Base-by-base conservation (phyloP, 306 rosid species). In the Rosa persica region DNA sequence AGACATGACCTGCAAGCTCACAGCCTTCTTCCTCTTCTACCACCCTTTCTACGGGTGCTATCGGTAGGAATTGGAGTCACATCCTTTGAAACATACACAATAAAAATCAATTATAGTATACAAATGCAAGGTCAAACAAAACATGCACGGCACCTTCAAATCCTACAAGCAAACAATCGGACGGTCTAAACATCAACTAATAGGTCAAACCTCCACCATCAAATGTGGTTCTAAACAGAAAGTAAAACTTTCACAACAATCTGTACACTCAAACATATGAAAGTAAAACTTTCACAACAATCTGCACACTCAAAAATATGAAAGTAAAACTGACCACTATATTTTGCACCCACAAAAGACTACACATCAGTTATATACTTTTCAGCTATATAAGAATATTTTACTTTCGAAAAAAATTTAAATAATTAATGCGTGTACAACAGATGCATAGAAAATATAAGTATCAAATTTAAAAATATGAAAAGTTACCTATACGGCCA, bases 21-120 rank as follows among this genome's bases (percentile, higher is more conserved):
- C 60, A 92, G 90, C 88, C 97, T 85, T 82, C 93, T 86, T 40
- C 94, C 97, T 82, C 97, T 88, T 80, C 97, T 86, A 11, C 97
- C 97, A 80, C 97, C 91, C 94, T 90, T 92, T 86, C 97, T 81
- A 34, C 94, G 91, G 44, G 97, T 92, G 88, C 91, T 88, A 19
- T 90, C 97, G 0, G 94, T 85, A 7, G 97, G 97, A 75, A 92
- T 90, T 5, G 93, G 94, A 65, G 97, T 92, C 44, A 88, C 94
- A 54, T 92, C 97, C 97, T 92, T 93, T 92, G 91, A 64, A 88
- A 88, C 58, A 76, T 20, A n/a, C 1, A 4, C 5, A 1, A 7
- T 5, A 1, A 23, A 46, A 11, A 27, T 4, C 12, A 48, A 61
- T 51, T 13, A 5, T 47, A 42, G 1, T 1, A 1, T 30, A 30